These are phyloP conservation scores for Stenogyne calaminthoides DNA, from an alignment of 305 asterid species.

Conservation along the genomic window DNA sequence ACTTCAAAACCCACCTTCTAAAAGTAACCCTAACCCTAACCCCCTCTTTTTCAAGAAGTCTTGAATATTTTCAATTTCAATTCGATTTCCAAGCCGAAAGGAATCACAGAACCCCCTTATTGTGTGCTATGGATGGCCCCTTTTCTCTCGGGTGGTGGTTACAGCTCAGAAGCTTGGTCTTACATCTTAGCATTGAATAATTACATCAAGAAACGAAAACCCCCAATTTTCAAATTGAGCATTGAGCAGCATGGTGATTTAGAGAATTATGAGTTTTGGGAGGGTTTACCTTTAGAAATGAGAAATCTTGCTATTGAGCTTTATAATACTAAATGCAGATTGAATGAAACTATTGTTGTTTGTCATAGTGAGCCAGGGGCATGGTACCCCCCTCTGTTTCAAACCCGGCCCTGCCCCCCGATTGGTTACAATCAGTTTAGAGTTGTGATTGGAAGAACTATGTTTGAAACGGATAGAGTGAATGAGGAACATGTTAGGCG, in stretches of 20 bases:
- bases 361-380: constrained; percentile 98
- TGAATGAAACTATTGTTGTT: constrained; percentile 62
- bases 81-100: constrained; percentile 15
- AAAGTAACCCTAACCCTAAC: no score
- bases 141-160: constrained; percentile 89
- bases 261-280: constrained; percentile 65
- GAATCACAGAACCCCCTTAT: constrained; percentile 36
- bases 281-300: constrained; percentile 67
- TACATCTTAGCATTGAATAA: constrained; percentile 58
- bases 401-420: constrained; percentile 75
- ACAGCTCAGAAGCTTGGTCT: constrained; percentile 95
- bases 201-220: constrained; percentile 39
- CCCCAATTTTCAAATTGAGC: constrained; percentile 52
- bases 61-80: constrained; percentile 21
- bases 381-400: constrained; percentile 77
- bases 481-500: constrained; percentile 54
- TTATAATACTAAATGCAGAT: constrained; percentile 46
- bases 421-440: constrained; percentile 42
- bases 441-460: constrained; percentile 75
- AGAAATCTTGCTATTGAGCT: constrained; percentile 56
- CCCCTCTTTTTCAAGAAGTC: constrained; percentile 27
- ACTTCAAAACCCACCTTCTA: no score
- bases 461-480: constrained; percentile 88
- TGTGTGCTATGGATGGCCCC: constrained; percentile 96
- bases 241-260: constrained; percentile 77